Percentiles rank a stretch among this genome's conserved stretches.
phyloP scores from a whole-genome alignment of 352 stramenopile species.

The Elongisporangium undulatum region DNA sequence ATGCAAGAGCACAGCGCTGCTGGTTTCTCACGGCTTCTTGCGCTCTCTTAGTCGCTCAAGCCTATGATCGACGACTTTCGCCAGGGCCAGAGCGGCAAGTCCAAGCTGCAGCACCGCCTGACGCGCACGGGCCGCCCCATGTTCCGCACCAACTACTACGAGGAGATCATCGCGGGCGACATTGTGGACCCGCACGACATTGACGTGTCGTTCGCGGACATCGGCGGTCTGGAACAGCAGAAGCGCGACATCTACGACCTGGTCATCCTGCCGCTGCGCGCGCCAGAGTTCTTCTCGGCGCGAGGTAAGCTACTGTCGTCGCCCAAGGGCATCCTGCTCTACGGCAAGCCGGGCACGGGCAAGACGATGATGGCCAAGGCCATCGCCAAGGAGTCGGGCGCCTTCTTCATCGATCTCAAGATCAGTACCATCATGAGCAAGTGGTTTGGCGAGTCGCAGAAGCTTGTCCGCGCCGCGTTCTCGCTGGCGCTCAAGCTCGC shows the following conservation, averaged over 20 bases:
- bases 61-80: slow-evolving; percentile 82
- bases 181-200: slow-evolving; percentile 94
- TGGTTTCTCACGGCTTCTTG: background rate
- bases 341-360: slow-evolving; percentile 77
- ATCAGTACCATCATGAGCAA: slow-evolving; percentile 91
- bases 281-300: slow-evolving; percentile 90
- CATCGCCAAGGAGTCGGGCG: slow-evolving; percentile 93
- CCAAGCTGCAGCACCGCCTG: slow-evolving; percentile 73
- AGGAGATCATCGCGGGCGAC: slow-evolving; percentile 91
- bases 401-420: slow-evolving; percentile 89
- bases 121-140: slow-evolving; percentile 51
- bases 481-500: slow-evolving; percentile 92
- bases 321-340: slow-evolving; percentile 85
- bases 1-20: background rate
- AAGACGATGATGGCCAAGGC: slow-evolving; percentile 94
- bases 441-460: slow-evolving; percentile 91
- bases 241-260: slow-evolving; percentile 96
- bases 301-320: slow-evolving; percentile 83
- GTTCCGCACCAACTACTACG: slow-evolving; percentile 84
- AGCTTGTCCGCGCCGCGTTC: slow-evolving; percentile 93
- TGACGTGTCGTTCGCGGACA: slow-evolving; percentile 90
- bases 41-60: slow-evolving; percentile 46
- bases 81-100: slow-evolving; percentile 49
- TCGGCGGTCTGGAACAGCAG: slow-evolving; percentile 94
- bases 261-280: slow-evolving; percentile 91